phyloP scores from a whole-genome alignment of 768 basidiomycete species.

The Kwoniella newhampshirensis region DNA sequence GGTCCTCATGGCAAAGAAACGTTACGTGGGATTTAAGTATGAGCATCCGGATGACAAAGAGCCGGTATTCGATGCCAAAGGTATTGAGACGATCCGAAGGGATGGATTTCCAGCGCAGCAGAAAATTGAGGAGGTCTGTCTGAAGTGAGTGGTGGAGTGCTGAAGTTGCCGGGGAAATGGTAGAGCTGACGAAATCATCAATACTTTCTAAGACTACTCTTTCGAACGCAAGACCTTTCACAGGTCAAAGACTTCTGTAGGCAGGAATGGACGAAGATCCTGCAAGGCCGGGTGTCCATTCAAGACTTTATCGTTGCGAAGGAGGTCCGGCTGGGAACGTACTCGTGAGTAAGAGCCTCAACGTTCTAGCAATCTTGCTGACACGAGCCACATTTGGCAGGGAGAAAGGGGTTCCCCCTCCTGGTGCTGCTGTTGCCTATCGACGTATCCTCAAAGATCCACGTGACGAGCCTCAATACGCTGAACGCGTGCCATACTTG shows the following conservation, averaged over 20 bases:
- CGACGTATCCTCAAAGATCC: constrained; percentile 71
- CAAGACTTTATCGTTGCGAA: constrained; percentile 95
- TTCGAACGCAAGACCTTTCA: constrained; percentile 84
- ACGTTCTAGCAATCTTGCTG: too few relatives aligned
- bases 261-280: constrained; percentile 76
- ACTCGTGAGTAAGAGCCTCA: constrained; percentile 76
- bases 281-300: constrained; percentile 75
- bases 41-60: constrained; percentile 75
- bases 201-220: constrained; percentile 93
- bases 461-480: constrained; percentile 82
- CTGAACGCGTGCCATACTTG: constrained; percentile 89
- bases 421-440: constrained; percentile 86
- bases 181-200: background rate
- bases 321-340: constrained; percentile 88
- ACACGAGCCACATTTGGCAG: constrained; percentile 55
- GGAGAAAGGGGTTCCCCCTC: constrained; percentile 79
- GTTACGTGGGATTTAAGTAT: constrained; percentile 96
- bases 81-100: constrained; percentile 92
- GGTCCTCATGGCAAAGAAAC: constrained; percentile 94
- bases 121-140: constrained; percentile 85
- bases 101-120: constrained; percentile 87
- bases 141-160: constrained; percentile 65
- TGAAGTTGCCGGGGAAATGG: background rate
- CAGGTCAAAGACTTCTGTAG: constrained; percentile 84
- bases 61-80: constrained; percentile 90